These are phyloP conservation scores for Anaeromyces robustus DNA, from an alignment of 192 early-diverging fungal species.

Conservation along the genomic window DNA sequence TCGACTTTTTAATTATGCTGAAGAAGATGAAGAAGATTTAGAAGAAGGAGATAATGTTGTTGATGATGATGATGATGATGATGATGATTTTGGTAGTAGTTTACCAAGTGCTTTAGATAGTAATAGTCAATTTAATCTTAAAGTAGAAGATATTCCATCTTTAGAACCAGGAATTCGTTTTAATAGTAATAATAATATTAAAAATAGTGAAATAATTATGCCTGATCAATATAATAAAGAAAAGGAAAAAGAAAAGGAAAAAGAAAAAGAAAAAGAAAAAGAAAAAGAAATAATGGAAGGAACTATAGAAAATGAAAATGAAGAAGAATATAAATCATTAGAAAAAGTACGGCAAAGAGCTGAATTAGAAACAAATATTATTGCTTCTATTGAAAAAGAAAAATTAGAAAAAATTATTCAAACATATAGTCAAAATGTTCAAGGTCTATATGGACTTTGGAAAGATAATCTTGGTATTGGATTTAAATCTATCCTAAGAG, in stretches of 20 bases:
- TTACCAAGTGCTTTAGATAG: neutral
- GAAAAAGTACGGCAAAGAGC: neutral
- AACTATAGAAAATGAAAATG: neutral
- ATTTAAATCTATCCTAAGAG: neutral
- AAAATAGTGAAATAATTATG: neutral
- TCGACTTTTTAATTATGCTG: neutral
- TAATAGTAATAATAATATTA: neutral
- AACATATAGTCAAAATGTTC: neutral
- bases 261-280: too few relatives aligned
- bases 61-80: neutral
- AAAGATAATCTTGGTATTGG: neutral
- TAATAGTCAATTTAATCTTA: neutral
- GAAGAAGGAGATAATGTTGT: neutral
- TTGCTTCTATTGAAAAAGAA: neutral
- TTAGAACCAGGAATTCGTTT: neutral
- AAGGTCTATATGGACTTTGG: neutral
- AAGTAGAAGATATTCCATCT: neutral
- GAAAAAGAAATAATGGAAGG: too few relatives aligned
- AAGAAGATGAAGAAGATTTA: neutral
- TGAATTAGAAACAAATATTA: neutral
- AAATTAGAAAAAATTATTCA: neutral
- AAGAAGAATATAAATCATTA: neutral
- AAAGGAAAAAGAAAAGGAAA: neutral
- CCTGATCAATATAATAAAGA: neutral
- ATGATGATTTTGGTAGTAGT: neutral